Evolutionary conservation across 768 basidiomycete genomes (phyloP), one percentile per base, ranked within the genome.

Genomic region (Lyophyllum atratum): DNA sequence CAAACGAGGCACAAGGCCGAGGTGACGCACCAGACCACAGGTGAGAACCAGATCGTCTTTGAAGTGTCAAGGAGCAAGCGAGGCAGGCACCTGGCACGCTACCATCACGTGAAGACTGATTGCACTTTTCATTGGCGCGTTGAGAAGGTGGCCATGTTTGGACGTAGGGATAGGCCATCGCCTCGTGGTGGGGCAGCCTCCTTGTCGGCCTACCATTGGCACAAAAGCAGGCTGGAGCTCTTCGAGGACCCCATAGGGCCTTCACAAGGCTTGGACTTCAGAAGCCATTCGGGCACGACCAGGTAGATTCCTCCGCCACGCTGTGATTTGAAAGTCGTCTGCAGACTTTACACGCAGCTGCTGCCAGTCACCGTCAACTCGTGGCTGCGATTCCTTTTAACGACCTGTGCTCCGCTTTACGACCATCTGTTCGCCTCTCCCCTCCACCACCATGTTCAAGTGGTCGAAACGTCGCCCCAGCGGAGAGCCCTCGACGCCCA

Each of bases 171-270:
- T 58, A 63, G 50, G 52, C 60, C 57, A 67, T 64, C 63, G 68
- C 72, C 75, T 75, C 75, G 75, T 76, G 74, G 65, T 58, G 60
- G 53, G 63, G 58, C n/a, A 63, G 59, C 48, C 54, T 56, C 56
- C 59, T n/a, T 49, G 42, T 43, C 54, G 19, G 57, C 50, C 59
- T 62, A 59, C 60, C 64, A 61, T 66, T 56, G 59, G 62, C 63
- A 68, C 66, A 70, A 67, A 72, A 71, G 64, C 59, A 59, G 63
- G 53, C 60, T 59, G 66, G 64, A 63, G 63, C 52, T 58, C 61
- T 64, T 59, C 52, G 60, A 62, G 64, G 60, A 59, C 67, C 62
- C 62, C 63, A 63, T 67, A 67, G 69, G 69, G 66, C 67, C 64
- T 70, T 66, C 62, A 52, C 62, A 58, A 69, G 65, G 67, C 64